phyloP scores from a whole-genome alignment of 179 eudicot species.

The Silene coronaria region DNA sequence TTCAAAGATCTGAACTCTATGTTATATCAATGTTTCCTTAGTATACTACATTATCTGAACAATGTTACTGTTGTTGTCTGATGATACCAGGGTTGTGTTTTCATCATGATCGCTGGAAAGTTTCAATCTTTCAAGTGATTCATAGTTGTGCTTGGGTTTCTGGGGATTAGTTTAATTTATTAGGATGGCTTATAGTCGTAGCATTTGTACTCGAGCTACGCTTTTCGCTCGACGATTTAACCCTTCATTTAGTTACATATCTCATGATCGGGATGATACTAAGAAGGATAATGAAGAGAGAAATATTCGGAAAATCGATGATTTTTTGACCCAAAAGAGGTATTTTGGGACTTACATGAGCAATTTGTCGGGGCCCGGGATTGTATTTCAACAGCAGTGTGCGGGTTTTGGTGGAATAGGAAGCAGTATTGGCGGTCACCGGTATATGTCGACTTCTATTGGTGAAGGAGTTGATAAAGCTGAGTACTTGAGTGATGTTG shows the following conservation, averaged over 20 bases:
- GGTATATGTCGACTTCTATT: conserved; percentile 58
- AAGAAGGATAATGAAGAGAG: conserved; percentile 10
- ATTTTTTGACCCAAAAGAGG: conserved; percentile 21
- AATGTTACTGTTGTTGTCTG: background rate
- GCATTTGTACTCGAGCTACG: conserved; percentile 47
- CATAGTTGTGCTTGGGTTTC: background rate
- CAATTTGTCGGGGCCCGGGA: conserved; percentile 17
- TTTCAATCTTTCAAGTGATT: background rate
- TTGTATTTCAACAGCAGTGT: conserved; percentile 19
- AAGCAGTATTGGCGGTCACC: conserved; percentile 21
- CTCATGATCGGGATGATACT: conserved; percentile 28
- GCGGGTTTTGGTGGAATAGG: conserved; percentile 20
- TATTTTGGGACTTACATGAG: conserved; percentile 24
- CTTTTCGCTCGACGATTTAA: conserved; percentile 36
- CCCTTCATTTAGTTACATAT: conserved; percentile 40
- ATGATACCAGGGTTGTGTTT: background rate
- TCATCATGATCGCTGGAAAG: background rate
- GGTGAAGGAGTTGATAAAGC: conserved; percentile 41
- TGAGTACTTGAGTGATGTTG: conserved; percentile 46
- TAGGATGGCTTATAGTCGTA: conserved; percentile 64
- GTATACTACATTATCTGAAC: background rate
- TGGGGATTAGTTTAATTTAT: background rate
- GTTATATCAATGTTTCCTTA: background rate
- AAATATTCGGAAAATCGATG: conserved; percentile 10
- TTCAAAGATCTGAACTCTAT: conserved; percentile 4